These are phyloP conservation scores for Russula sp. DNA, from an alignment of 768 basidiomycete genomes.

Conservation along the genomic window DNA sequence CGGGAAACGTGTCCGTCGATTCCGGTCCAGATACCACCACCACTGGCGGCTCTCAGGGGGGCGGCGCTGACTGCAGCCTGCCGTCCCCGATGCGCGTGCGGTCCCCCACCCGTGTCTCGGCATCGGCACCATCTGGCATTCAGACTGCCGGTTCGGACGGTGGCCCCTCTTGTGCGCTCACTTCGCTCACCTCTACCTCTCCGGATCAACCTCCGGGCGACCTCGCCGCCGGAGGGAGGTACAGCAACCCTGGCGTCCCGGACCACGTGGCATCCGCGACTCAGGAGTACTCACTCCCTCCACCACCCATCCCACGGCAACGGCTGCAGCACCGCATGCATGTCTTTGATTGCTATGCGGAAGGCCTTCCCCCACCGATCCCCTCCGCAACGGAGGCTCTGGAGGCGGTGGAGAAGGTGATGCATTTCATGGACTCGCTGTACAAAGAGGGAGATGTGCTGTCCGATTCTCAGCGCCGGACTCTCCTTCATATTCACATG, in stretches of 20 bases:
- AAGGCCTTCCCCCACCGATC: constrained; percentile 2
- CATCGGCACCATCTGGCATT: constrained; percentile 10
- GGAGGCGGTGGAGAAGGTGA: constrained; percentile 45
- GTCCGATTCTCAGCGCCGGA: constrained; percentile 38
- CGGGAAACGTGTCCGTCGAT: constrained; percentile 11
- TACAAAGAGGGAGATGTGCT: constrained; percentile 37
- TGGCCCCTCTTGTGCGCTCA: constrained; percentile 11
- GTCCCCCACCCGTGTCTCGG: constrained; percentile 7
- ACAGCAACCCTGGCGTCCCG: constrained; percentile 6
- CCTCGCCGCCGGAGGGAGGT: constrained; percentile 11
- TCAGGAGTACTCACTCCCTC: constrained; percentile 12
- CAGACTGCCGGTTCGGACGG: constrained; percentile 13
- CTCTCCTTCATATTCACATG: constrained; percentile 42
- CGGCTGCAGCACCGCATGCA: constrained; percentile 17
- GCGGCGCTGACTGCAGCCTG: constrained; percentile 14
- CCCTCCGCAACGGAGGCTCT: constrained; percentile 46
- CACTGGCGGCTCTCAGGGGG: constrained; percentile 9
- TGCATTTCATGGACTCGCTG: constrained; percentile 44
- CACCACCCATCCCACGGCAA: background rate
- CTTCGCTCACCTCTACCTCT: constrained; percentile 14
- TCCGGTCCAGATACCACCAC: background rate
- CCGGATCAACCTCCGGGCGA: constrained; percentile 16
- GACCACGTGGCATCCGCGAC: constrained; percentile 16
- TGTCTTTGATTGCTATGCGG: constrained; percentile 17
- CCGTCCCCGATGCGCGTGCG: constrained; percentile 10